Percentiles rank a stretch among this genome's conserved stretches.
These are phyloP conservation scores for Linanthus parryae DNA, from an alignment of 148 eudicot genomes.

Conservation along the genomic window DNA sequence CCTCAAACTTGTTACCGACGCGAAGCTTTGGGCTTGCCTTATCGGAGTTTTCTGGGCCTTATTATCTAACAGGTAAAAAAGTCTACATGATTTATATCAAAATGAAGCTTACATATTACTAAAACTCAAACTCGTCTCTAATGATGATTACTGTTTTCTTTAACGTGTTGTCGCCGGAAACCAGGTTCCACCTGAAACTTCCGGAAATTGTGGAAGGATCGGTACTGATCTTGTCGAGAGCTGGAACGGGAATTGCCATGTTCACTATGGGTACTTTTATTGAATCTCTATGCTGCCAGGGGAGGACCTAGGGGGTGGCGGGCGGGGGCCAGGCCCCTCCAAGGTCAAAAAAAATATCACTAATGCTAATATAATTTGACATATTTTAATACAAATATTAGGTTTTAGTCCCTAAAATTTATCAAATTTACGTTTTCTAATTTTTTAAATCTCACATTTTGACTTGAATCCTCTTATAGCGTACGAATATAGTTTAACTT, in stretches of 20 bases:
- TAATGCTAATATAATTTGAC: too few relatives aligned
- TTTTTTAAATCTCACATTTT: too few relatives aligned
- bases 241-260: constrained; percentile 81
- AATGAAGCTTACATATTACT: too few relatives aligned
- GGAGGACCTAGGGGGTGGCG: too few relatives aligned
- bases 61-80: constrained; percentile 66
- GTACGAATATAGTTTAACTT: neutral
- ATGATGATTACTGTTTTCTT: too few relatives aligned
- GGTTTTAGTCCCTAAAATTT: too few relatives aligned
- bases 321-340: too few relatives aligned
- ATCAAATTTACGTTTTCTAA: too few relatives aligned
- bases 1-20: constrained; percentile 49
- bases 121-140: too few relatives aligned
- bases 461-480: too few relatives aligned
- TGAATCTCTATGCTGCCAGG: neutral
- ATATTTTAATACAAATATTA: too few relatives aligned
- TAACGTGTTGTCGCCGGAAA: neutral
- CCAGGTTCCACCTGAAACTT: constrained; percentile 61
- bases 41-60: constrained; percentile 73
- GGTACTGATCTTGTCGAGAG: constrained; percentile 56
- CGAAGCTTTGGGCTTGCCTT: constrained; percentile 68
- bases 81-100: too few relatives aligned
- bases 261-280: constrained; percentile 68
- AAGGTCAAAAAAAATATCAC: neutral
- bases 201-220: constrained; percentile 67